Conservation (phyloP, 2,329 filamentous ascomycete genomes). For the Fulvia fulva region DNA sequence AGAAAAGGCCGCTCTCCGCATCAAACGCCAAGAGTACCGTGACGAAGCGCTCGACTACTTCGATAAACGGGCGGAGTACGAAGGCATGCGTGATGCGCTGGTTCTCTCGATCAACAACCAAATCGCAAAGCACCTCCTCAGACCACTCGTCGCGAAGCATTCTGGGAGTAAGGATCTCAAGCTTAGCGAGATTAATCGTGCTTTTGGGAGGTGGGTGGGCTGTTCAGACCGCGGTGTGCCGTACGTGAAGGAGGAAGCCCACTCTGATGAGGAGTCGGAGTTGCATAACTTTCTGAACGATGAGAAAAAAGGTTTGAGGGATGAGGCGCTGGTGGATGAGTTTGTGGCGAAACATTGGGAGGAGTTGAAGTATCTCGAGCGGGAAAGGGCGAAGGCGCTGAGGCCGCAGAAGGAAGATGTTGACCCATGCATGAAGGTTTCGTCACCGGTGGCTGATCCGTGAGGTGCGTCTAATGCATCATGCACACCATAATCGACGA, state of each 20-base stretch:
- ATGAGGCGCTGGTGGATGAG: constrained; percentile 9
- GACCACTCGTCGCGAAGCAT: constrained; percentile 15
- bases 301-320: constrained; percentile 7
- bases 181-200: constrained; percentile 28
- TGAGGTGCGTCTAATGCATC: too few relatives aligned
- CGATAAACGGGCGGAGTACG: constrained; percentile 21
- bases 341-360: constrained; percentile 29
- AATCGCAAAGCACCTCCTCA: constrained; percentile 22
- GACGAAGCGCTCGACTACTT: constrained; percentile 49
- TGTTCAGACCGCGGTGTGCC: constrained; percentile 12
- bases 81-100: constrained; percentile 14
- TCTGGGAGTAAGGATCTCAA: constrained; percentile 20
- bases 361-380: constrained; percentile 23
- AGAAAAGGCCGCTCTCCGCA: constrained; percentile 10
- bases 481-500: too few relatives aligned
- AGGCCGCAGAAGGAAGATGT: not conserved
- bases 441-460: too few relatives aligned
- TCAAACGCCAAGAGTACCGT: constrained; percentile 45
- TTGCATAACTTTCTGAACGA: constrained; percentile 16
- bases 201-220: constrained; percentile 26
- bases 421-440: too few relatives aligned
- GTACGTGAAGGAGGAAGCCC: constrained; percentile 11
- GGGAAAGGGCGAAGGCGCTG: constrained; percentile 4
- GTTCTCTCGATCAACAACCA: constrained; percentile 20
- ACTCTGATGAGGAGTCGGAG: constrained; percentile 24